Conservation (phyloP, 2,329 filamentous ascomycete species). For the Fusarium illudens region DNA sequence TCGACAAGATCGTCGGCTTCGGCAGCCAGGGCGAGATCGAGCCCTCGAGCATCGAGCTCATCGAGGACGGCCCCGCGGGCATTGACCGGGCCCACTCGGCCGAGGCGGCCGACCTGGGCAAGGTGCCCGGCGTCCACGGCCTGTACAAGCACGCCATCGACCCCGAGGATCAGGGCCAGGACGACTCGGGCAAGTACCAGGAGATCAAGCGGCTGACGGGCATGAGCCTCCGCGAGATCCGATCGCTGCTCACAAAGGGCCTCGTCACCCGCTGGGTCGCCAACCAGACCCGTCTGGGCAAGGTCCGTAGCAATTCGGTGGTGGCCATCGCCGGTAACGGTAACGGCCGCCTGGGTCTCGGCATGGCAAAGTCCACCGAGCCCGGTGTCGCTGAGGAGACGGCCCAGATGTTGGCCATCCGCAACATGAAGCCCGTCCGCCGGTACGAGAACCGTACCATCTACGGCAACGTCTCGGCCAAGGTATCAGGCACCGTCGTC, state of each 20-base stretch:
- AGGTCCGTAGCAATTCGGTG: constrained; percentile 79
- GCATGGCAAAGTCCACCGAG: constrained; percentile 89
- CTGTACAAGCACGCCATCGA: constrained; percentile 59
- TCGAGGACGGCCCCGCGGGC: constrained; percentile 50
- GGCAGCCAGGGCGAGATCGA: constrained; percentile 45
- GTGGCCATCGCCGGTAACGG: constrained; percentile 87
- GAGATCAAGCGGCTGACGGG: constrained; percentile 65
- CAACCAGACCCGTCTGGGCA: constrained; percentile 97
- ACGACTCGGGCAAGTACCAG: constrained; percentile 60
- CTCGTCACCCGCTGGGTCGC: constrained; percentile 78
- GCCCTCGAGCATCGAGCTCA: constrained; percentile 49
- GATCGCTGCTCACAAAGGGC: constrained; percentile 70
- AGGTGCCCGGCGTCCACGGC: constrained; percentile 62
- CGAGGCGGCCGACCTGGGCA: constrained; percentile 59
- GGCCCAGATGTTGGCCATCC: constrained; percentile 81
- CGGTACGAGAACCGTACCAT: constrained; percentile 94
- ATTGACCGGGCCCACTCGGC: constrained; percentile 50
- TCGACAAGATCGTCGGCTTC: constrained; percentile 46
- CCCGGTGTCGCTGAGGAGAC: constrained; percentile 71
- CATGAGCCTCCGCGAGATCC: constrained; percentile 61
- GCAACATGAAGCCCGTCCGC: constrained; percentile 91
- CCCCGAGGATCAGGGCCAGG: constrained; percentile 59
- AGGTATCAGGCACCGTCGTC: constrained; percentile 88
- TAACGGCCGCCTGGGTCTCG: constrained; percentile 85
- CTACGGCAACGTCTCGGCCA: constrained; percentile 82